Evolutionary conservation across 371 early-diverging fungal species (phyloP).

Genomic region (Vavraia culicis): DNA sequence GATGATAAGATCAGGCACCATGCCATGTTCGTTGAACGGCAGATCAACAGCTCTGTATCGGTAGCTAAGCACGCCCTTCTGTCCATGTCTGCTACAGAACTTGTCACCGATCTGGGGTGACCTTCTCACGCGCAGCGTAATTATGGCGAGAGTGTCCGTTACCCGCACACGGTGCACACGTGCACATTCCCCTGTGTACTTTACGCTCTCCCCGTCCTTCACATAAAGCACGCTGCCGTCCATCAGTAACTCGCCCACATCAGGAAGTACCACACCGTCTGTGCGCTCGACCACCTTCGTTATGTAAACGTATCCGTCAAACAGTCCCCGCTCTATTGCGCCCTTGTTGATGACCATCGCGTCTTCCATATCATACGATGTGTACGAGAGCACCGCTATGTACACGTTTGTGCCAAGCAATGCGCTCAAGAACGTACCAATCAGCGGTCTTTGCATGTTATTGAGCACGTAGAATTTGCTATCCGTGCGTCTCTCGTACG

Average conservation of each 20-base stretch:
- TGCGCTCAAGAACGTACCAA: constrained; percentile 82
- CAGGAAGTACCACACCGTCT: constrained; percentile 69
- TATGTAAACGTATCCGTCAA: constrained; percentile 75
- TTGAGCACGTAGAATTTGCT: constrained; percentile 75
- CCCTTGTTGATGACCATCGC: constrained; percentile 87
- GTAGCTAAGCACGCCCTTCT: constrained; percentile 93
- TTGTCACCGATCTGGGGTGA: constrained; percentile 96
- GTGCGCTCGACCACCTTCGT: constrained; percentile 54
- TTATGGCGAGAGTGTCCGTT: constrained; percentile 55
- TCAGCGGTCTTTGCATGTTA: constrained; percentile 94
- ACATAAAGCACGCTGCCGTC: constrained; percentile 55
- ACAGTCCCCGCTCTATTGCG: constrained; percentile 90
- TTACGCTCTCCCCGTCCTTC: constrained; percentile 55
- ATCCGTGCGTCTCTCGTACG: constrained; percentile 79
- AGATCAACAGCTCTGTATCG: constrained; percentile 87
- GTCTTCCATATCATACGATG: constrained; percentile 99
- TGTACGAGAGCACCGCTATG: constrained; percentile 94
- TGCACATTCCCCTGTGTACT: constrained; percentile 50
- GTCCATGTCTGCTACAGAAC: constrained; percentile 95
- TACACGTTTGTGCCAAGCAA: constrained; percentile 94
- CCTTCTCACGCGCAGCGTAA: constrained; percentile 75
- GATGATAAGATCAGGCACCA: constrained; percentile 94
- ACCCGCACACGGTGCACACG: constrained; percentile 30
- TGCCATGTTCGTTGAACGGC: constrained; percentile 88
- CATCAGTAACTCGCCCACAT: constrained; percentile 57